Evolutionary conservation across 257 asterid genomes (phyloP), one percentile per base, ranked within the genome.

Genomic region (Solanum sitiens): DNA sequence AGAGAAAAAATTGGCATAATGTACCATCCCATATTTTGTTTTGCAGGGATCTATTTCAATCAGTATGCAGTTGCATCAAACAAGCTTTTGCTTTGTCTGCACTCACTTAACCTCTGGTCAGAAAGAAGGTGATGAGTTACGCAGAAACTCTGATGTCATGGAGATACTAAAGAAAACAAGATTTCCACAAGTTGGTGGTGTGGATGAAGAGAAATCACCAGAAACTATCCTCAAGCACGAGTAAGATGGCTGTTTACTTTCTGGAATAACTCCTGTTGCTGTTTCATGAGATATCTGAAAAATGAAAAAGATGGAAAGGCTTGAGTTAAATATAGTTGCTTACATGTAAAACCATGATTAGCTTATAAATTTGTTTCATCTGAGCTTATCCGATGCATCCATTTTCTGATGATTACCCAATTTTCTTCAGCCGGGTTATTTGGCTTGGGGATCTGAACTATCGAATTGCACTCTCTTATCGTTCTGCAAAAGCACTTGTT

Each of bases 11-110:
- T 70, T 70, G 63, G 23, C 65, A 73, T 27, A 61, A 73, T 37
- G 13, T 71, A 39, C 86, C 33, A 30, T n/a, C 21, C 47, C n/a
- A 6, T 85, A 20, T 11, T 74, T 86, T 16, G 23, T n/a, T 73
- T 88, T 86, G 44, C 87, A 90, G 92, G 92, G 92, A 73, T 88
- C 92, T 11, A 88, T 90, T 65, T 90, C 92, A 27, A 88, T 90
- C 42, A 90, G 92, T 61, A 88, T 90, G 92, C 79, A 86, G 5
- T 73, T 90, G 83, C 89, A 90, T 70, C 89, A 67, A 56, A 90
- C 92, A 50, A 87, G 89, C 39, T 90, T 90, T 86, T 90, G 92
- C 86, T 90, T 90, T 83, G 74, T 89, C 35, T 89, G 91, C 83
- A 87, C 85, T 59, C 91, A 89, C 80, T 72, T 89, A 86, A 87